Evolutionary conservation across 1,284 basidiomycete genomes (phyloP), one percentile per base, ranked within the genome.

Genomic region (Hymenochaete sp.): DNA sequence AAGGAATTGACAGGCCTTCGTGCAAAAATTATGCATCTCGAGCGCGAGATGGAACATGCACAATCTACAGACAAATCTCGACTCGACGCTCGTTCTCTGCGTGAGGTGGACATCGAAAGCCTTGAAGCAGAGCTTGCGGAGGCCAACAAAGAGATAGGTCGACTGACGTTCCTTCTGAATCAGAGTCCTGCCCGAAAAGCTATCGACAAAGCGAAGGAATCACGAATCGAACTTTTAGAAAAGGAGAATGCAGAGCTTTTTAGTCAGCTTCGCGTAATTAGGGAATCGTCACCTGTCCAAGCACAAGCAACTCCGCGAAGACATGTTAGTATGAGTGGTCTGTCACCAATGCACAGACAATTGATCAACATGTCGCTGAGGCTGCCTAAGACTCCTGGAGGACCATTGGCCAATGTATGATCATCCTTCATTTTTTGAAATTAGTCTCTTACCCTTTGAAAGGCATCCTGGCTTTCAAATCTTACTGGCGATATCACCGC

Each of bases 91-190:
- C 14, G 21, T 19, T 35, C 21, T 4, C 14, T 19, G 8, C 54
- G 72, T 54, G 41, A 32, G 8, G 29, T 29, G 26, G 77, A 81
- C 32, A 65, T 71, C 13, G 67, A 72, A 49, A 72, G 69, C 0
- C 67, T 93, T 33, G 86, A 93, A 59, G 69, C 71, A 4, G 84
- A 92, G 52, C 72, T 93, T 19, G 83, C 89, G 50, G 74, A 79
- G 1, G 90, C 91, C 0, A 73, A 88, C 57, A 77, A 70, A 55
- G 88, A 93, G 59, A 85, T 92, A 48, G 84, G 81, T 0, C 73
- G 78, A 14, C 66, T 95, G 37, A 77, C 75, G 40, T 71, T 77
- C 1, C 61, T 85, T 38, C 66, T 92, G 19, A 71, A 68, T 31
- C 81, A 85, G 53, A 84, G 82, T 10, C 82, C 83, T n/a, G 79